Evolutionary conservation across 2,329 filamentous ascomycete species (phyloP).

Genomic region (Pyrenochaeta sp.): DNA sequence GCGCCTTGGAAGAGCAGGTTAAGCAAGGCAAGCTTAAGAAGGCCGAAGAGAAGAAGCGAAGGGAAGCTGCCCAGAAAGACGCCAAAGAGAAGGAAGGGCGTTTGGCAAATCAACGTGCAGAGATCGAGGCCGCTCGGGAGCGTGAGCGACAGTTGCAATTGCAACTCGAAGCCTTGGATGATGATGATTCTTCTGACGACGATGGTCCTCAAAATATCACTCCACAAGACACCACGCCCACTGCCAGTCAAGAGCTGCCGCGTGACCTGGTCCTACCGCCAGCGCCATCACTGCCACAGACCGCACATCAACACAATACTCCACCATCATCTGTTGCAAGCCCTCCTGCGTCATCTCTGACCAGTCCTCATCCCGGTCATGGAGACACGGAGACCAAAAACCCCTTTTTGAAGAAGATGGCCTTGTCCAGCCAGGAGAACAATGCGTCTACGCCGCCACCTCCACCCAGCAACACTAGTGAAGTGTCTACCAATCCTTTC

Average conservation of each 20-base stretch:
- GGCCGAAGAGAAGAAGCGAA: slow-evolving; percentile 91
- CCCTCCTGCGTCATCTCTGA: slow-evolving; percentile 59
- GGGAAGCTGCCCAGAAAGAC: slow-evolving; percentile 86
- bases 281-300: slow-evolving; percentile 53
- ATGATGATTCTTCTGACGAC: slow-evolving; percentile 74
- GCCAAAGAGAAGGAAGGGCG: slow-evolving; percentile 88
- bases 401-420: slow-evolving; percentile 91
- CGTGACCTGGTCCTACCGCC: slow-evolving; percentile 56
- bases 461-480: slow-evolving; percentile 51
- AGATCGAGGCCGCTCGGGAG: slow-evolving; percentile 90
- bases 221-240: slow-evolving; percentile 67
- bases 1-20: slow-evolving; percentile 92
- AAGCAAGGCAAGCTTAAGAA: slow-evolving; percentile 93
- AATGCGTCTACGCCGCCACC: slow-evolving; percentile 52
- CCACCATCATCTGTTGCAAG: slow-evolving; percentile 58
- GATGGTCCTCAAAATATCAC: slow-evolving; percentile 77
- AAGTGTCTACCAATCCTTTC: slow-evolving; percentile 87
- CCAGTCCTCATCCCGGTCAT: slow-evolving; percentile 59
- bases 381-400: slow-evolving; percentile 85
- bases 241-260: slow-evolving; percentile 64
- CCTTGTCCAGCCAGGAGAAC: slow-evolving; percentile 69
- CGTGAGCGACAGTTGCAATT: slow-evolving; percentile 88
- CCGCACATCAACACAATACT: slow-evolving; percentile 46
- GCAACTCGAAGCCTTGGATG: slow-evolving; percentile 81
- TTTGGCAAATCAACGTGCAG: slow-evolving; percentile 83